Evolutionary conservation across 495 filamentous ascomycete genomes (phyloP).

Genomic region (Entonaema liquescens): DNA sequence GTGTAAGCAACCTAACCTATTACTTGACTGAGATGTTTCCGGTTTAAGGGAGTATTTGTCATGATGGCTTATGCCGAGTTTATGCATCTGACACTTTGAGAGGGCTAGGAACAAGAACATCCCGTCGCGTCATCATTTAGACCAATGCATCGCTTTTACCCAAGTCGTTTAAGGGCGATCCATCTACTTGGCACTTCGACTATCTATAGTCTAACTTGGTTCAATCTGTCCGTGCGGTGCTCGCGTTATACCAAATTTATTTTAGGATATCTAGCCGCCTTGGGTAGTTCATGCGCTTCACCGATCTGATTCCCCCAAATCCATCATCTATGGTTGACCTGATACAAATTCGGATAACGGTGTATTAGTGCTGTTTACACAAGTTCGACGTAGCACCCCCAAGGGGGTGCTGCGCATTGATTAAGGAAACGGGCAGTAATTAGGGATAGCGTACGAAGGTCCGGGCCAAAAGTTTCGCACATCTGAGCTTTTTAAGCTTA

Average conservation of each 20-base stretch:
- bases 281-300: conserved; percentile 15
- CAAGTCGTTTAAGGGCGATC: conserved; percentile 15
- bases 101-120: conserved; percentile 13
- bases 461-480: too few relatives aligned
- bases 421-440: too few relatives aligned
- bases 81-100: conserved; percentile 27
- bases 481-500: too few relatives aligned
- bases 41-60: conserved; percentile 14
- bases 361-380: too few relatives aligned
- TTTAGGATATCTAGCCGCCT: conserved; percentile 7
- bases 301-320: conserved; percentile 24
- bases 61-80: conserved; percentile 25
- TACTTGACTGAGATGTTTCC: conserved; percentile 16
- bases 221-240: conserved; percentile 23
- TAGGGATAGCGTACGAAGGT: too few relatives aligned
- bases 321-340: conserved; percentile 1
- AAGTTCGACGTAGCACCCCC: too few relatives aligned
- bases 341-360: conserved; percentile 9
- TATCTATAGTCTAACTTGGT: conserved; percentile 30
- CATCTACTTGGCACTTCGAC: conserved; percentile 34
- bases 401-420: too few relatives aligned
- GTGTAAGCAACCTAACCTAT: conserved; percentile 27
- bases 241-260: conserved; percentile 23
- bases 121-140: conserved; percentile 35
- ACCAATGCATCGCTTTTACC: conserved; percentile 27